These are phyloP conservation scores for Blastocystis sp. DNA, from an alignment of 352 stramenopile genomes.

Conservation along the genomic window DNA sequence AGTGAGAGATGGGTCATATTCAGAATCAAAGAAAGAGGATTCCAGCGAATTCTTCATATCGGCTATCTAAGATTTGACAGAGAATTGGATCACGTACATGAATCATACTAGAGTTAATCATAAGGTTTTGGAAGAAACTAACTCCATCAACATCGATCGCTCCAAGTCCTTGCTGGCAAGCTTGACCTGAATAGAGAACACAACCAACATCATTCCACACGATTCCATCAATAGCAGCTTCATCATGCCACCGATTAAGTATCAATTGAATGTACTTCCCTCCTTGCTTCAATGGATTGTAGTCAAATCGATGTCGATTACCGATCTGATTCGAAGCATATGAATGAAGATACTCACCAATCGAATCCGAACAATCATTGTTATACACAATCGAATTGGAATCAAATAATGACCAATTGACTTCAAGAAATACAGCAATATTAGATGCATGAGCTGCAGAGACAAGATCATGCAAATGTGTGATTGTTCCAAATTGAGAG, in stretches of 20 bases:
- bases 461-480: slow-evolving; percentile 40
- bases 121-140: not conserved
- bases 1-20: not conserved
- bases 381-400: slow-evolving; percentile 8
- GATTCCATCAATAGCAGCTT: slow-evolving; percentile 24
- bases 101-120: not conserved
- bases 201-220: slow-evolving; percentile 27
- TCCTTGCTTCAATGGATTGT: not conserved
- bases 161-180: not conserved
- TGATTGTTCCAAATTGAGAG: slow-evolving; percentile 19
- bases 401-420: slow-evolving; percentile 33
- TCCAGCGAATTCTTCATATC: not conserved
- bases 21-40: not conserved
- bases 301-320: not conserved
- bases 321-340: not conserved
- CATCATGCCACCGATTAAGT: not conserved
- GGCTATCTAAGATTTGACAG: not conserved
- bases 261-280: not conserved
- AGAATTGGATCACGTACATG: slow-evolving; percentile 14
- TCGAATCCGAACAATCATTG: not conserved
- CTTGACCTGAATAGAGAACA: not conserved
- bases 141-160: not conserved
- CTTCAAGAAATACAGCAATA: slow-evolving; percentile 23
- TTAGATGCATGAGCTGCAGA: not conserved
- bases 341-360: not conserved